Conservation (phyloP, 2,329 filamentous ascomycete species). For the Rhexocercosporidium sp. region DNA sequence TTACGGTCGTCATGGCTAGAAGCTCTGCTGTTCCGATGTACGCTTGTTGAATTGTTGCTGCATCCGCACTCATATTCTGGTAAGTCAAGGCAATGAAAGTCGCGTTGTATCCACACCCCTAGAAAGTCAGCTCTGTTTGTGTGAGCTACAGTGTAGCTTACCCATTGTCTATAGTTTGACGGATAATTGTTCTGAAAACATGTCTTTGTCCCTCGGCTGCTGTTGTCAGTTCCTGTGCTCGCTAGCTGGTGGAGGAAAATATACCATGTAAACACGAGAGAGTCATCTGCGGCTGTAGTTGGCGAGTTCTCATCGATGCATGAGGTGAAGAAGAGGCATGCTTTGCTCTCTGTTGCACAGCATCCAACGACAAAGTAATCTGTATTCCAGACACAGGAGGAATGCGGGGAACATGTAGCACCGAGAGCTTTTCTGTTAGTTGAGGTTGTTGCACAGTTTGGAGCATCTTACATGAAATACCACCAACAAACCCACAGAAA, state of each 20-base stretch:
- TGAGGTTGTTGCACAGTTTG: background rate
- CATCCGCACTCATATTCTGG: constrained; percentile 2
- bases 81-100: constrained; percentile 18
- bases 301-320: constrained; percentile 25
- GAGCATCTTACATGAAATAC: constrained; percentile 4
- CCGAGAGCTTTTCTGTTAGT: constrained; percentile 1
- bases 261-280: constrained; percentile 25
- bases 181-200: constrained; percentile 25
- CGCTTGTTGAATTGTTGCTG: constrained; percentile 17
- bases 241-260: background rate
- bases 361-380: constrained; percentile 29
- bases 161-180: constrained; percentile 21
- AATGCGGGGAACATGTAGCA: constrained; percentile 22
- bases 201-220: constrained; percentile 17
- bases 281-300: constrained; percentile 10
- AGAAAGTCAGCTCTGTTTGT: background rate
- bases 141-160: background rate
- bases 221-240: background rate
- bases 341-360: constrained; percentile 25
- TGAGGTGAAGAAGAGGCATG: constrained; percentile 24
- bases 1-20: constrained; percentile 12
- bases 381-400: constrained; percentile 28
- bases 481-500: constrained; percentile 15
- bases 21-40: constrained; percentile 23
- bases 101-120: constrained; percentile 21